Base-by-base conservation (phyloP, 495 filamentous ascomycete genomes). In the Pyronema omphalodes region DNA sequence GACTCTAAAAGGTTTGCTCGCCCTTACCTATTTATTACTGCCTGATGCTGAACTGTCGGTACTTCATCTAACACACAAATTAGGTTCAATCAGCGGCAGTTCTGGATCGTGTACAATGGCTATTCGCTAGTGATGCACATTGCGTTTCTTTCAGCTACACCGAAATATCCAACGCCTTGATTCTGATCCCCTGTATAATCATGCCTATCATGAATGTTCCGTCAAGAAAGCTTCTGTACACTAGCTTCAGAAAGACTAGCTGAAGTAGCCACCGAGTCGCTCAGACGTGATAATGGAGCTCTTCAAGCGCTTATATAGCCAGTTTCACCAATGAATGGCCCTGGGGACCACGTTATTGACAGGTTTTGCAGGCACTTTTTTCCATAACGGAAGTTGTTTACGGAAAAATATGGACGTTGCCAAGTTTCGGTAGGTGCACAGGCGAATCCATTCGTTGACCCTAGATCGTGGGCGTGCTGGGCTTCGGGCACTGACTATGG, bases 61-160 rank as follows among this genome's bases (percentile, higher is more conserved):
- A 47, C 44, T 15, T 47, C 17, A 19, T 23, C n/a, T 47, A 23
- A 47, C 44, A 9, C 17, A 3, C 44, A 15, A 15, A 9, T 19
- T 47, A 17, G 44, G 17, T 47, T 47, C 23, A 29, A 29, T 47
- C 17, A 19, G 23, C 44, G 44, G 44, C 44, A 47, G 44, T n/a
- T 47, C 23, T n/a, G 17, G 44, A 47, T 47, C 44, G 44, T 47
- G 44, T 47, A 47, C 44, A 9, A 23, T 47, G 44, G 44, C 18
- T 23, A 47, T 47, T 47, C 44, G 44, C 44, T 47, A n/a, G 44
- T 41, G 11, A 41, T 17, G 39, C 15, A 41, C 39, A 41, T 41
- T 41, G 15, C 39, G 39, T 41, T 41, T 17, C 39, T 17, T 17
- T 41, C 39, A 47, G 9, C 44, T 23, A 3, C n/a, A n/a, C 44